Conservation (phyloP, 768 basidiomycete species). For the Stropharia rugosoannulata region DNA sequence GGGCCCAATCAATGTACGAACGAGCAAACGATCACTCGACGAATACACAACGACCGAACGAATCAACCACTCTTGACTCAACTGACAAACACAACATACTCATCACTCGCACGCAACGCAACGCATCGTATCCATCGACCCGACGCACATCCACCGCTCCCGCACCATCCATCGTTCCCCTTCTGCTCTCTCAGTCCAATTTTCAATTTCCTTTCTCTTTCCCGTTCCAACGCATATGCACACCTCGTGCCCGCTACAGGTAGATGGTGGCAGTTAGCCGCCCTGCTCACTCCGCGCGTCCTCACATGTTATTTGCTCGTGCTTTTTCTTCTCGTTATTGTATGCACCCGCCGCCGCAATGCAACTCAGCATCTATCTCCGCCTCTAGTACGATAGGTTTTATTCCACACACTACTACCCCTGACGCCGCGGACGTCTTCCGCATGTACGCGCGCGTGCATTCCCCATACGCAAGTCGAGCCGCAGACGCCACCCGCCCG, state of each 20-base stretch:
- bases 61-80: background rate
- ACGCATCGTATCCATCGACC: no score
- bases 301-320: no score
- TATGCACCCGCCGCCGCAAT: no score
- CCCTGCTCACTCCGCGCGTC: background rate
- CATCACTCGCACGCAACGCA: no score
- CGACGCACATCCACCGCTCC: no score
- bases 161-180: background rate
- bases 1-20: background rate
- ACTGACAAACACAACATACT: no score
- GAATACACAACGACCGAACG: background rate
- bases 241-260: background rate
- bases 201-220: background rate
- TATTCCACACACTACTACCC: slow-evolving; percentile 1
- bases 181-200: background rate
- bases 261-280: background rate
- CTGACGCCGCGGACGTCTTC: background rate
- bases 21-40: background rate
- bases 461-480: background rate
- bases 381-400: background rate
- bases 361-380: background rate
- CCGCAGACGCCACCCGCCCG: background rate
- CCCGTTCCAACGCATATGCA: background rate
- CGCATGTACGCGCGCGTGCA: background rate
- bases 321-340: no score